phyloP scores from a whole-genome alignment of 768 basidiomycete genomes.

The Boletus bicolor region DNA sequence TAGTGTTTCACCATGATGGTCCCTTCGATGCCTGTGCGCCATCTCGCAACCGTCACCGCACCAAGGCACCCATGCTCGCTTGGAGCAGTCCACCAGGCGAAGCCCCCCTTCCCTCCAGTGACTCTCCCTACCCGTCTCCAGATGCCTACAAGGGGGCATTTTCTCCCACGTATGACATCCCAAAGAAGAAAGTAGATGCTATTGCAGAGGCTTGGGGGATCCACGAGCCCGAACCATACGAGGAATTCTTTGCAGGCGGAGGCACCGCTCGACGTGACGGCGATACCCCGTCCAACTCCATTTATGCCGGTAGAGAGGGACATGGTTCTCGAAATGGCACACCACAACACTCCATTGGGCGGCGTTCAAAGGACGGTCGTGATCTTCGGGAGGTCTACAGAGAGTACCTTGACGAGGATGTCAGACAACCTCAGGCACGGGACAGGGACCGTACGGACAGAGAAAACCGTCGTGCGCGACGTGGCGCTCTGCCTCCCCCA shows the following conservation, averaged over 20 bases:
- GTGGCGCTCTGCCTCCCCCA: constrained; percentile 67
- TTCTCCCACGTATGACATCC: constrained; percentile 51
- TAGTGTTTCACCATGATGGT: constrained; percentile 91
- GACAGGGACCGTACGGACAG: constrained; percentile 36
- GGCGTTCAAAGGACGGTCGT: constrained; percentile 47
- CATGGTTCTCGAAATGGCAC: constrained; percentile 35
- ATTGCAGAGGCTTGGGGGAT: constrained; percentile 93
- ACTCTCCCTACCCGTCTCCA: constrained; percentile 51
- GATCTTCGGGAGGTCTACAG: constrained; percentile 47
- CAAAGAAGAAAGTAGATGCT: constrained; percentile 84
- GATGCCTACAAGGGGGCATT: constrained; percentile 41
- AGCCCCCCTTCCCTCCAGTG: constrained; percentile 37
- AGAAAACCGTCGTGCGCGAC: constrained; percentile 39
- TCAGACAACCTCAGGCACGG: constrained; percentile 25
- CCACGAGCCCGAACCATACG: constrained; percentile 87
- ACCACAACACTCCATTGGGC: constrained; percentile 35
- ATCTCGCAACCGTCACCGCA: constrained; percentile 78
- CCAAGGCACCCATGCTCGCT: constrained; percentile 79
- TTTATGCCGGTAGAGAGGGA: constrained; percentile 62
- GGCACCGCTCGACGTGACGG: constrained; percentile 49
- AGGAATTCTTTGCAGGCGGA: constrained; percentile 85
- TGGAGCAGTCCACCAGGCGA: constrained; percentile 52
- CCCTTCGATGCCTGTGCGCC: constrained; percentile 92
- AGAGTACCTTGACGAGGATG: constrained; percentile 42
- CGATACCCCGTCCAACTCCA: constrained; percentile 61